Evolutionary conservation across 306 rosid genomes (phyloP).

Genomic region (Glycyrrhiza uralensis): DNA sequence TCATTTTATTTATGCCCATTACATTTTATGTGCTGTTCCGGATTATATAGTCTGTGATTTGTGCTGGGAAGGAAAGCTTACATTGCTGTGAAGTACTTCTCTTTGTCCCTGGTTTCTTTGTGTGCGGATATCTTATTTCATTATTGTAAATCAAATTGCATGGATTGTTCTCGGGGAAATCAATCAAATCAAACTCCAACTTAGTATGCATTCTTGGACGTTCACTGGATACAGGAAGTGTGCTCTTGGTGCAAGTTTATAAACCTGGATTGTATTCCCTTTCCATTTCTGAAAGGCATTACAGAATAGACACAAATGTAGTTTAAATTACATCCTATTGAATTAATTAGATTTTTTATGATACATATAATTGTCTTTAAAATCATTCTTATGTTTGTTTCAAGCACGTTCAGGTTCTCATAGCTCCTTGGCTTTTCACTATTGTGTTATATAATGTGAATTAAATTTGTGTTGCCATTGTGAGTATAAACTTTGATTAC

Average conservation of each 20-base stretch:
- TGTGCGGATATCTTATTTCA: not conserved
- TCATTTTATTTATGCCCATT: conserved; percentile 4
- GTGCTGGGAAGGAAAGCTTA: not conserved
- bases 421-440: conserved; percentile 11
- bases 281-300: not conserved
- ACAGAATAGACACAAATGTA: not conserved
- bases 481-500: not conserved
- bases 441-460: not conserved
- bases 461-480: not conserved
- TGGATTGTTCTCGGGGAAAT: not conserved
- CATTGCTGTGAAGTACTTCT: conserved; percentile 5
- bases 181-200: not conserved
- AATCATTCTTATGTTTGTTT: not conserved
- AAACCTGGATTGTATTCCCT: not conserved
- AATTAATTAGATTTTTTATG: not conserved
- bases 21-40: conserved; percentile 8
- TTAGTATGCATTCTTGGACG: not conserved
- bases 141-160: not conserved
- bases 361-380: not conserved
- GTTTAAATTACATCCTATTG: not conserved
- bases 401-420: not conserved
- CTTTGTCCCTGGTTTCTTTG: not conserved
- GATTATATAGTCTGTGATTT: not conserved
- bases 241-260: not conserved
- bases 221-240: not conserved